Conservation (phyloP, 164 flowering plant genomes). For the Kingdonia uniflora region DNA sequence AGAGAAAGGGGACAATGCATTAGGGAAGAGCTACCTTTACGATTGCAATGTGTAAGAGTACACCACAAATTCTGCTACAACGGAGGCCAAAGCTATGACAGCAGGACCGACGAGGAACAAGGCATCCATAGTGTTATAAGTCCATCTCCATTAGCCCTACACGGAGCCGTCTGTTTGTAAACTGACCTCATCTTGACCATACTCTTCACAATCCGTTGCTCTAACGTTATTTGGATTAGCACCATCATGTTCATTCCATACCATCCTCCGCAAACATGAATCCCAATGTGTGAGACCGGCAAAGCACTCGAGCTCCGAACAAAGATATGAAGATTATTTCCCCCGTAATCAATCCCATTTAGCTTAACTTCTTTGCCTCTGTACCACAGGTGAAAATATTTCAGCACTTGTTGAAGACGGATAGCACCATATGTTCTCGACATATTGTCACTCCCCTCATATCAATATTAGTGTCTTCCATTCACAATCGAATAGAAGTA, state of each 20-base stretch:
- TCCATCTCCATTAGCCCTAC: no score
- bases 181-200: conserved; percentile 62
- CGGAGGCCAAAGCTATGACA: conserved; percentile 81
- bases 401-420: conserved; percentile 50
- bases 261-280: conserved; percentile 54
- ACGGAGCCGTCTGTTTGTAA: conserved; percentile 41
- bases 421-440: conserved; percentile 22
- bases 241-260: conserved; percentile 34
- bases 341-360: conserved; percentile 38
- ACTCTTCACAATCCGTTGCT: conserved; percentile 49
- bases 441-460: conserved; percentile 38
- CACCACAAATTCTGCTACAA: conserved; percentile 65
- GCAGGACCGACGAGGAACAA: conserved; percentile 83
- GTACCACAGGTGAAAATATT: conserved; percentile 45
- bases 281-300: conserved; percentile 75
- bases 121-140: no score
- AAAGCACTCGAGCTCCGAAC: conserved; percentile 98
- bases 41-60: conserved; percentile 63
- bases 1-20: conserved; percentile 88
- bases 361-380: conserved; percentile 26
- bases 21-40: conserved; percentile 96
- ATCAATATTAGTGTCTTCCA: conserved; percentile 26
- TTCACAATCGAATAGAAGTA: conserved; percentile 64
- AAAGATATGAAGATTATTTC: conserved; percentile 88
- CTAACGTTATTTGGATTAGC: conserved; percentile 17